These are phyloP conservation scores for Umbelopsis sp. DNA, from an alignment of 371 early-diverging fungal species.

Conservation along the genomic window DNA sequence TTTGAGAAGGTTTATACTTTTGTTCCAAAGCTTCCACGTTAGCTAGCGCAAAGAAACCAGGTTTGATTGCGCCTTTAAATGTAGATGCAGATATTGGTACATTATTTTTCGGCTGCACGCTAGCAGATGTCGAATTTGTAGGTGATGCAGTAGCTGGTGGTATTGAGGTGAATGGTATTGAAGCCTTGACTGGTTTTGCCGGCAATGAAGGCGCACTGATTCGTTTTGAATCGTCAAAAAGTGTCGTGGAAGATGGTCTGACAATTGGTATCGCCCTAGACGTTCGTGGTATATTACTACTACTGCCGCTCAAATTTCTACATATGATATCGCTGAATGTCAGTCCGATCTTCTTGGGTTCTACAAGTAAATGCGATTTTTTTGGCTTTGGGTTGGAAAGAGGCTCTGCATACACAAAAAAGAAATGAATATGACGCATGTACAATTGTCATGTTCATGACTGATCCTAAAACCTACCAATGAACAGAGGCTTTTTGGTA, in stretches of 20 bases:
- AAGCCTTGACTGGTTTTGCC: not conserved
- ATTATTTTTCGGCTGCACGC: not conserved
- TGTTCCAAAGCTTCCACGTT: conserved; percentile 12
- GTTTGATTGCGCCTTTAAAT: not conserved
- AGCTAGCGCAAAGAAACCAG: conserved; percentile 14
- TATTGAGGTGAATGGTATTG: not conserved
- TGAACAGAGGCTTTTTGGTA: conserved; percentile 30
- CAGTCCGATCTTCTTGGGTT: conserved; percentile 38
- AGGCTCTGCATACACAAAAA: conserved; percentile 32
- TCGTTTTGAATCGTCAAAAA: not conserved
- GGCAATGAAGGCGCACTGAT: not conserved
- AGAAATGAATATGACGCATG: not conserved
- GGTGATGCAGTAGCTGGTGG: not conserved
- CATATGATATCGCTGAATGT: conserved; percentile 34
- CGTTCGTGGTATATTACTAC: not conserved
- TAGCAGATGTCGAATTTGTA: not conserved
- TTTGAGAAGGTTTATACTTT: not conserved
- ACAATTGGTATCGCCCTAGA: not conserved
- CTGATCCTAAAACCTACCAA: conserved; percentile 27
- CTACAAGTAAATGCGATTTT: conserved; percentile 34
- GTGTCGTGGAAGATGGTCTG: not conserved
- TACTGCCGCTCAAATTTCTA: conserved; percentile 14
- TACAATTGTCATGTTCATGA: not conserved
- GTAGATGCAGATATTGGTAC: not conserved
- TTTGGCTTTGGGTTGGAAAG: conserved; percentile 37